Evolutionary conservation across 805 yeast species (phyloP), one percentile per base, ranked within the genome.

Genomic region (Metschnikowia proteae): DNA sequence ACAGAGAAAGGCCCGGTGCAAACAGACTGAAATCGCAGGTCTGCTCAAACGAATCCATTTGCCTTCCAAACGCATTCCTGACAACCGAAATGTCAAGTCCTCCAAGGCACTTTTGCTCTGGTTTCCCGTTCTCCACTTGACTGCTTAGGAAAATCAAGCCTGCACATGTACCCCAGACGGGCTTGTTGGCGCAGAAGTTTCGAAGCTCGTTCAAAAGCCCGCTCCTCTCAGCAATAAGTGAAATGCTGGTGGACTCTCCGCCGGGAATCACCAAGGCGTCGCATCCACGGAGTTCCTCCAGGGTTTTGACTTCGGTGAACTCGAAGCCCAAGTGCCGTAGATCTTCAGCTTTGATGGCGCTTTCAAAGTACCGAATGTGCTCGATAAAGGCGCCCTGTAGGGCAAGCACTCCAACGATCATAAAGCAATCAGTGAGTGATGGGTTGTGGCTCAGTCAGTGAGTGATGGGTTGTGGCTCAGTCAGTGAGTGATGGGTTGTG

Each of bases 91-190:
- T 80, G 55, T 81, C 79, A 58, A 87, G 64, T 1, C 85, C 87
- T 1, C 88, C 86, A 37, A 87, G 67, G 3, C 82, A 62, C 48
- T 76, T 67, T 53, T 86, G 85, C 23, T 78, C 75, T 1, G 70
- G 73, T 42, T 74, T 74, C 22, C 81, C 84, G 58, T 80, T 76
- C 11, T 73, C 67, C 33, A 83, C 69, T 41, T 74, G 71, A 47
- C 75, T 70, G 6, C 90, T 76, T 25, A 87, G 68, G 54, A 86
- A 74, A 45, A 87, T 86, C 56, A 87, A 68, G 2, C 95, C 95
- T 3, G 95, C 95, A 65, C 95, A 87, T 0, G 95, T 87, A 0
- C 95, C 95, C 95, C 95, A 87, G 9, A 81, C 76, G 1, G 87
- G 82, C 51, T 76, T 78, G 9, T 50, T 43, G 6, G 75, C 67